A percentile compares a stretch with the other conserved stretches of the same genome.
Conservation (phyloP, 495 filamentous ascomycete genomes). For the Halenospora varia region DNA sequence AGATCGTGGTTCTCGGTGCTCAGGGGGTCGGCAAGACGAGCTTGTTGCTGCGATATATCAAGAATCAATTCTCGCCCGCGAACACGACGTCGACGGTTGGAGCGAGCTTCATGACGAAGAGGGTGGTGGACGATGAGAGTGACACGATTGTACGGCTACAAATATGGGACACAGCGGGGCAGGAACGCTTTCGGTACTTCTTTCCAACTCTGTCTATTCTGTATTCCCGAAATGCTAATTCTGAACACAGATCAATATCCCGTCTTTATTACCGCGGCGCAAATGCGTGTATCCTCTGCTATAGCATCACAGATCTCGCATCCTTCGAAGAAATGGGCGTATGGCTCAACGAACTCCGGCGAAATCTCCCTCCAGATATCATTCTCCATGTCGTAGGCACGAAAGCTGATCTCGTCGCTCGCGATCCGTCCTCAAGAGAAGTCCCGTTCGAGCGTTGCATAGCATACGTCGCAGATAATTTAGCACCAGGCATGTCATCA, state of each 20-base stretch:
- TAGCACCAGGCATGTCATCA: conserved; percentile 59
- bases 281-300: conserved; percentile 91
- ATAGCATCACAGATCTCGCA: conserved; percentile 81
- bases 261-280: conserved; percentile 94
- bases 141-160: conserved; percentile 79
- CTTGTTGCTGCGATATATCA: conserved; percentile 56
- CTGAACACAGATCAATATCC: conserved; percentile 71
- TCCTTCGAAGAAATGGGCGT: conserved; percentile 92
- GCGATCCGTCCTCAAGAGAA: conserved; percentile 68
- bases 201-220: neutral
- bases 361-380: conserved; percentile 50
- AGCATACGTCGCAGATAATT: conserved; percentile 87
- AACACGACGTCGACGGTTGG: conserved; percentile 79
- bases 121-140: conserved; percentile 77
- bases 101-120: conserved; percentile 91
- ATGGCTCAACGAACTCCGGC: conserved; percentile 68
- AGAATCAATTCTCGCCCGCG: conserved; percentile 41
- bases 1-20: conserved; percentile 85
- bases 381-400: conserved; percentile 97
- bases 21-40: conserved; percentile 96
- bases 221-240: no score
- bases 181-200: conserved; percentile 77
- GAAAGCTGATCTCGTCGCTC: conserved; percentile 84
- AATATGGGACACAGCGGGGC: conserved; percentile 94
- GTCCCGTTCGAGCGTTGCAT: conserved; percentile 94